Conservation (phyloP, 2,329 filamentous ascomycete species). For the Aureobasidium sp. region DNA sequence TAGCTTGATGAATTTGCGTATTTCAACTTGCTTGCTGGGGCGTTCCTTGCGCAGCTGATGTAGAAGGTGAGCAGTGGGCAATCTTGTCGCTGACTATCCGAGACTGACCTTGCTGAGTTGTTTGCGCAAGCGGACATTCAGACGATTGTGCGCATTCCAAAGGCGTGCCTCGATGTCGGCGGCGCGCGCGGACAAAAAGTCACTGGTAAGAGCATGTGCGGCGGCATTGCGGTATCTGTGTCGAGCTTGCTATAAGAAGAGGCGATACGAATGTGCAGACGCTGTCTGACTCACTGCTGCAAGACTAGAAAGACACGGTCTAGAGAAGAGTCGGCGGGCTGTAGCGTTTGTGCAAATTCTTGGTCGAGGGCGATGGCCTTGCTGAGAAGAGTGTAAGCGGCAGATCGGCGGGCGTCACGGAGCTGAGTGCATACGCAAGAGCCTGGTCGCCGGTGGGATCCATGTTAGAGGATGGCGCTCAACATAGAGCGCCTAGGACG, state of each 20-base stretch:
- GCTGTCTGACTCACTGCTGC: slow-evolving; percentile 12
- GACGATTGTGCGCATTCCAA: slow-evolving; percentile 70
- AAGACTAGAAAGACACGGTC: slow-evolving; percentile 40
- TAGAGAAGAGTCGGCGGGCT: slow-evolving; percentile 44
- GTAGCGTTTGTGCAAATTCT: slow-evolving; percentile 42
- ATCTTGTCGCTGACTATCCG: slow-evolving; percentile 18
- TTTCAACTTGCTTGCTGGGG: slow-evolving; percentile 53
- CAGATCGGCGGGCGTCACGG: too few species aligned
- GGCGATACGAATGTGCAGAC: not conserved
- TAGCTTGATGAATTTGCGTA: slow-evolving; percentile 71
- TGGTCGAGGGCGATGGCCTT: slow-evolving; percentile 43
- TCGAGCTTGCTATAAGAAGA: not conserved
- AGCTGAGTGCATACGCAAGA: not conserved
- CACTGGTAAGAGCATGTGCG: slow-evolving; percentile 63
- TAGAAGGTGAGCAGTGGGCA: slow-evolving; percentile 9
- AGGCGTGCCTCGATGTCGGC: slow-evolving; percentile 63
- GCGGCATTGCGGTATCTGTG: slow-evolving; percentile 60
- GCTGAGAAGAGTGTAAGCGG: slow-evolving; percentile 20
- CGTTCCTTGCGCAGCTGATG: slow-evolving; percentile 43
- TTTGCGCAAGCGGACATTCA: slow-evolving; percentile 73
- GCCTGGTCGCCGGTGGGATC: slow-evolving; percentile 11
- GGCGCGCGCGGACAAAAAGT: slow-evolving; percentile 59
- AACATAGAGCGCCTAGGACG: slow-evolving; percentile 17
- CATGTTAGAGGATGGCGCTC: slow-evolving; percentile 13
- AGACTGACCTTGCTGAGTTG: slow-evolving; percentile 48